Conservation (phyloP, 768 basidiomycete genomes). For the Peribolospora baueri region DNA sequence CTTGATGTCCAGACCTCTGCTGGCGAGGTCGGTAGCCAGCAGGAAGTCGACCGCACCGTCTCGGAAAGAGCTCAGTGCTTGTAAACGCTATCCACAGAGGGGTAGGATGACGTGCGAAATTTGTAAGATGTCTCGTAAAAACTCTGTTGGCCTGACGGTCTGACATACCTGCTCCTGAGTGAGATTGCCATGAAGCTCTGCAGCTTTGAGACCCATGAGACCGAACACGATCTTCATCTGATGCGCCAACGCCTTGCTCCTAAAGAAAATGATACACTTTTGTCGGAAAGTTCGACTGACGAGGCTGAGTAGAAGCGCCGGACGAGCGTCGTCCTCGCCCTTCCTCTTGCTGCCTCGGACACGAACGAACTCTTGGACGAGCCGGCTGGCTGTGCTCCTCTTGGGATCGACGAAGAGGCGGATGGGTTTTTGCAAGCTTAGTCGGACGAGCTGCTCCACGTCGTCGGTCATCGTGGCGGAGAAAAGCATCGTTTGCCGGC, state of each 20-base stretch:
- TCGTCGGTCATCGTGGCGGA: conserved; percentile 98
- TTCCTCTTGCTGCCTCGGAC: conserved; percentile 37
- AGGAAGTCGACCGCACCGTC: conserved; percentile 71
- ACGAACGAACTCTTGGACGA: conserved; percentile 79
- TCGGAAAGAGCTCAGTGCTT: conserved; percentile 63
- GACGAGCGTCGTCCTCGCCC: conserved; percentile 17
- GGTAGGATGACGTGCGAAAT: too few species aligned
- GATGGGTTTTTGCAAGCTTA: conserved; percentile 79
- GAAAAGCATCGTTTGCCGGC: conserved; percentile 90
- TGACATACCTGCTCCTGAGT: conserved; percentile 68
- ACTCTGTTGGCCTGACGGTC: background rate
- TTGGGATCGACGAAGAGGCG: conserved; percentile 90
- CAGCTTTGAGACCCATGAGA: conserved; percentile 63
- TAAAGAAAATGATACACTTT: conserved; percentile 58
- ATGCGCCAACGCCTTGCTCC: conserved; percentile 91
- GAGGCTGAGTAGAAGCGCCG: conserved; percentile 16
- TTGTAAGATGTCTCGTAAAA: background rate
- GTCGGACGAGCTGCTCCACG: conserved; percentile 72
- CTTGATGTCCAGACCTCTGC: conserved; percentile 77
- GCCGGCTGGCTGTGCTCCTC: conserved; percentile 53
- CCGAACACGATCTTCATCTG: conserved; percentile 87
- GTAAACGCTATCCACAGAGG: conserved; percentile 37
- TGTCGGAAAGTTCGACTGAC: conserved; percentile 7
- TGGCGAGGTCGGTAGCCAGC: conserved; percentile 88
- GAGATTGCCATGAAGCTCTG: conserved; percentile 83